Base-by-base conservation (phyloP, 805 yeast species). In the Nakazawaea ambrosiae region DNA sequence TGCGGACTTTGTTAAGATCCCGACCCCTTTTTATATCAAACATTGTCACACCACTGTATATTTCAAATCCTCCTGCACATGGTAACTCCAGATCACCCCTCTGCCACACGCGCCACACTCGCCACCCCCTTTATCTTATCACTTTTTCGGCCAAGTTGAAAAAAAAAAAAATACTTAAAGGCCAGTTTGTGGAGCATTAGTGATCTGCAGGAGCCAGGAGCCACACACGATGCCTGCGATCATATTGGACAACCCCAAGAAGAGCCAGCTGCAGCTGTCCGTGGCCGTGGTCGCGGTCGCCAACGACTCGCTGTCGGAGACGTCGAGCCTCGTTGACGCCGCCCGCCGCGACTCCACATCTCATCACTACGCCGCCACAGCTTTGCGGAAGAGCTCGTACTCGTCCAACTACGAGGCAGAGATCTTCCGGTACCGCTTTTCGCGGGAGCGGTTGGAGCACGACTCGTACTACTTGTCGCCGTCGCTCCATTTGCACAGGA, bases 401-500 rank as follows among this genome's bases (percentile, higher is more conserved):
- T 26, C 40, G 10, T 37, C 40, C 15, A 37, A 31, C 3, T 37
- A 37, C 30, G 35, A 31, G 27, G 33, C 20, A 12, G 40, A 37
- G 24, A 25, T 37, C 35, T 24, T 25, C 20, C 16, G 22, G 11
- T 31, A 34, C 16, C 18, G 22, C 15, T 20, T 39, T 28, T 30
- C 39, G 10, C 30, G 23, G 18, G 34, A 38, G 12, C 20, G 39
- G 22, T 22, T 39, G 29, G 42, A 39, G 23, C 38, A 39, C 31
- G 42, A 39, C 17, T 31, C 37, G 4, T 39, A 31, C 19, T 39
- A 39, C 22, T 27, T 39, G 18, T 26, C 36, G 3, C 37, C 37
- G 10, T 16, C 39, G 6, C 48, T 61, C 3, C 82, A 83, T 2
- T 81, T 74, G 45, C 82, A 84, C 2, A 58, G 84, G 29, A 81